Percentiles rank a stretch among this genome's conserved stretches.
Evolutionary conservation across 116 monocot genomes (phyloP).

Genomic region (Iris pallida): DNA sequence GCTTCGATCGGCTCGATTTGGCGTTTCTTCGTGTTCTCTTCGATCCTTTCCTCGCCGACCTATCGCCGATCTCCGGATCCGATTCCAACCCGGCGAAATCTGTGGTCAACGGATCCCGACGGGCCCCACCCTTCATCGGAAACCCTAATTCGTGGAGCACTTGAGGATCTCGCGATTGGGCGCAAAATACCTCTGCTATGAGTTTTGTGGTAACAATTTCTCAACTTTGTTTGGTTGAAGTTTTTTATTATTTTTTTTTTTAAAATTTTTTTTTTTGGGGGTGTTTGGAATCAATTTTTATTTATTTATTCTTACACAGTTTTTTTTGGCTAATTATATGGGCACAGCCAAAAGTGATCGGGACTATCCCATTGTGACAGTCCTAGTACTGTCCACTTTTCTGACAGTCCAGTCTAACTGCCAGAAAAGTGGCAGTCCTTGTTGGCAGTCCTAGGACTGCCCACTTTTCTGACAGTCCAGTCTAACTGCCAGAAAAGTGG

Average conservation of each 20-base stretch:
- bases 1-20: constrained; percentile 10
- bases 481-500: too few relatives aligned
- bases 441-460: too few relatives aligned
- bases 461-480: too few relatives aligned
- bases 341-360: too few relatives aligned
- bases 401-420: too few relatives aligned
- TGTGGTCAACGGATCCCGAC: neutral
- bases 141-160: neutral
- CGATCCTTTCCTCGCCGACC: neutral
- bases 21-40: neutral
- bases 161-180: neutral
- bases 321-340: too few relatives aligned
- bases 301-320: too few relatives aligned
- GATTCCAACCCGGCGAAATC: neutral
- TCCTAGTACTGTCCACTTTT: too few relatives aligned
- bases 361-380: too few relatives aligned
- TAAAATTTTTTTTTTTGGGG: too few relatives aligned
- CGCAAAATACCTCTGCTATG: neutral
- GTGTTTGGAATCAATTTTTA: too few relatives aligned
- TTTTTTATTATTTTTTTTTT: neutral
- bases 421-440: too few relatives aligned
- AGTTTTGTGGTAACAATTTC: neutral
- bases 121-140: neutral
- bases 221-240: neutral
- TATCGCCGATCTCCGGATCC: neutral